Conservation (phyloP, 2,329 filamentous ascomycete genomes). For the Alternaria hordeiaustralica region DNA sequence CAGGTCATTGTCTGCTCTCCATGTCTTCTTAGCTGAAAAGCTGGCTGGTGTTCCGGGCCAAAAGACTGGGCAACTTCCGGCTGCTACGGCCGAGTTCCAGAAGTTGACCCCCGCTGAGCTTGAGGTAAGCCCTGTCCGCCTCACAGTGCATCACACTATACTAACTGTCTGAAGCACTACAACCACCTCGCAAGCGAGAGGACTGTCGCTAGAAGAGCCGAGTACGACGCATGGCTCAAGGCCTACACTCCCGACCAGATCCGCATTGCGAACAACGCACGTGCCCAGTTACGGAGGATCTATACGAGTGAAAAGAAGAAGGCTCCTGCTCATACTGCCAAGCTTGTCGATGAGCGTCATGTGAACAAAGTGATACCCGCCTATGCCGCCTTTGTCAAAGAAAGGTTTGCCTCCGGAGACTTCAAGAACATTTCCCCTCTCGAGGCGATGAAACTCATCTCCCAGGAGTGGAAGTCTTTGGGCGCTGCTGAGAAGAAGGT, state of each 20-base stretch:
- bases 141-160: not conserved
- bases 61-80: not conserved
- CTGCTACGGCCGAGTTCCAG: slow-evolving; percentile 26
- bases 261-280: slow-evolving; percentile 64
- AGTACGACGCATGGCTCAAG: slow-evolving; percentile 62
- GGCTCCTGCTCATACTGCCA: slow-evolving; percentile 9
- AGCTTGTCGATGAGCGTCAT: slow-evolving; percentile 62
- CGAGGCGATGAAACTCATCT: slow-evolving; percentile 53
- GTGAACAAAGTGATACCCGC: slow-evolving; percentile 50
- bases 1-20: slow-evolving; percentile 21
- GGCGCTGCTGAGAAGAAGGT: slow-evolving; percentile 58
- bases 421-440: slow-evolving; percentile 53
- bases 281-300: slow-evolving; percentile 46
- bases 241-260: slow-evolving; percentile 64
- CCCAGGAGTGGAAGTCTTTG: slow-evolving; percentile 58
- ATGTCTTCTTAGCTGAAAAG: slow-evolving; percentile 36
- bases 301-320: slow-evolving; percentile 11
- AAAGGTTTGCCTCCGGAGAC: slow-evolving; percentile 57
- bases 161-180: slow-evolving; percentile 55
- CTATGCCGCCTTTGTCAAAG: slow-evolving; percentile 54
- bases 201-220: slow-evolving; percentile 51
- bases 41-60: not conserved
- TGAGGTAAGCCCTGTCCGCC: slow-evolving; percentile 35
- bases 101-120: slow-evolving; percentile 41
- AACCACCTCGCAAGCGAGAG: slow-evolving; percentile 59